phyloP scores from a whole-genome alignment of 2,329 filamentous ascomycete genomes.

The Sporothrix pseudoabietina region DNA sequence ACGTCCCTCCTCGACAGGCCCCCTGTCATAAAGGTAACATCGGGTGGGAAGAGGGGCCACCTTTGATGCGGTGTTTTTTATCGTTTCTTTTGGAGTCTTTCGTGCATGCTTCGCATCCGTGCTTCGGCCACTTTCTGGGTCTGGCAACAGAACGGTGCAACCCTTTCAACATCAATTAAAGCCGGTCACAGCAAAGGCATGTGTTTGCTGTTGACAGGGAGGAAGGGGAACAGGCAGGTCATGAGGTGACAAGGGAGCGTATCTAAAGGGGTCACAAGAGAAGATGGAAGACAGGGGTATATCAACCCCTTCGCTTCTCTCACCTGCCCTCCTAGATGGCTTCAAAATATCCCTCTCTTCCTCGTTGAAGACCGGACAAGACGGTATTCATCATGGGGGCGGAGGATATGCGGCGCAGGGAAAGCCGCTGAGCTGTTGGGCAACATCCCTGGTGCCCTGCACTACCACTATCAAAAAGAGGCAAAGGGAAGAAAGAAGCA shows the following conservation, averaged over 20 bases:
- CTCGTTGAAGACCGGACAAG: background rate
- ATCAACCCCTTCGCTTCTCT: background rate
- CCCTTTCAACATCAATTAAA: background rate
- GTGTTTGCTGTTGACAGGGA: background rate
- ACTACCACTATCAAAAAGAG: background rate
- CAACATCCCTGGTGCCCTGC: background rate
- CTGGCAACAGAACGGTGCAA: slow-evolving; percentile 1
- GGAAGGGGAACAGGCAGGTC: background rate
- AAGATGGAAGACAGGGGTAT: background rate
- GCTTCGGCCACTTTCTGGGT: slow-evolving; percentile 2
- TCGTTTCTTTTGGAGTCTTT: background rate
- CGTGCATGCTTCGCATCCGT: background rate
- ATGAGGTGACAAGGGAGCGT: background rate
- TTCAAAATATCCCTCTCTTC: background rate
- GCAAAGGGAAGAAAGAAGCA: background rate
- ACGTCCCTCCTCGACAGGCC: background rate
- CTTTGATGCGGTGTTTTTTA: slow-evolving; percentile 13
- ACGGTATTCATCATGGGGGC: background rate
- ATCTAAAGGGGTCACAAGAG: background rate
- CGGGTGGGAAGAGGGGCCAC: background rate
- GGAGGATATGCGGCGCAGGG: background rate
- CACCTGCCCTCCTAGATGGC: background rate
- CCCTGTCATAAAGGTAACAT: slow-evolving; percentile 22
- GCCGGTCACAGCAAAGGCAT: background rate
- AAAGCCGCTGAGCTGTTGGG: background rate